Evolutionary conservation across 176 grass and related monocot species (phyloP).

Genomic region (Carex kokanica): DNA sequence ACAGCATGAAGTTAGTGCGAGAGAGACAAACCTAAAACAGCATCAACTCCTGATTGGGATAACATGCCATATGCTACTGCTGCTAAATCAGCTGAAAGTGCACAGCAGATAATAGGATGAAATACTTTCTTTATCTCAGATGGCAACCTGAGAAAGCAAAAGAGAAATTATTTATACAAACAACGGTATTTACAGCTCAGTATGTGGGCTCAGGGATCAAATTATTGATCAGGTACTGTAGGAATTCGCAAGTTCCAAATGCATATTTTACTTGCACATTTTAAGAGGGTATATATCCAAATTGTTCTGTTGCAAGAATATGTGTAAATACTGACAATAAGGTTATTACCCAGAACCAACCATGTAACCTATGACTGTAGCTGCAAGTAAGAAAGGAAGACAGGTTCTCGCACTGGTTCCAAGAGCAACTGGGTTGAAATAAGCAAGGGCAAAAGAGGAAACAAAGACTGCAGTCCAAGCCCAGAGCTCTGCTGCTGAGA

Average conservation of each 20-base stretch:
- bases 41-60: conserved; percentile 50
- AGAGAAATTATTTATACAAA: conserved; percentile 7
- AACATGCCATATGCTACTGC: conserved; percentile 54
- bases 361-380: conserved; percentile 87
- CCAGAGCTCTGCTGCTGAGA: conserved; percentile 46
- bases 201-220: conserved; percentile 12
- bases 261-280: neutral
- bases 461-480: conserved; percentile 53
- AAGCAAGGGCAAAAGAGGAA: conserved; percentile 51
- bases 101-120: conserved; percentile 86
- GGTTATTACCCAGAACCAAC: conserved; percentile 82
- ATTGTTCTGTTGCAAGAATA: neutral
- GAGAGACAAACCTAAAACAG: conserved; percentile 69
- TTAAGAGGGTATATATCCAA: neutral
- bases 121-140: conserved; percentile 59
- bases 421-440: conserved; percentile 43
- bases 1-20: neutral
- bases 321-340: neutral
- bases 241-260: neutral
- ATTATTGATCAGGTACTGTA: neutral
- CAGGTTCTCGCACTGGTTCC: conserved; percentile 76
- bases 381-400: conserved; percentile 75
- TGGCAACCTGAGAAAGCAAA: conserved; percentile 52
- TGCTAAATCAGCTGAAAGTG: conserved; percentile 69
- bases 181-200: conserved; percentile 1